Conservation (phyloP, 257 asterid species). For the Sherardia arvensis region DNA sequence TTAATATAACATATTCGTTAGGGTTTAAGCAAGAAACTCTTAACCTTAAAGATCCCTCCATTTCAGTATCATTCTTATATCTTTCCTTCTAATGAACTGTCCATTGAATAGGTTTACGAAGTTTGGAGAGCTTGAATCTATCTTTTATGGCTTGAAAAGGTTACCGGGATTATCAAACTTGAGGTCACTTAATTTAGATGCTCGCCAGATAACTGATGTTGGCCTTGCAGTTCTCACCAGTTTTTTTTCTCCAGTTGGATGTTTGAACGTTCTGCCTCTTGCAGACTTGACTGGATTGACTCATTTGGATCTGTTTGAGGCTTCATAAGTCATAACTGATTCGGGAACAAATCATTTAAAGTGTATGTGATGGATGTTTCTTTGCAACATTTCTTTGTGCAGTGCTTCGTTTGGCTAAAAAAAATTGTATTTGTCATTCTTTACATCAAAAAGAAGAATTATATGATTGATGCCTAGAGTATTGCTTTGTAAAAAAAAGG, state of each 20-base stretch:
- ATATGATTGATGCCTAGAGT: too few relatives aligned
- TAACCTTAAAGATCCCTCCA: too few relatives aligned
- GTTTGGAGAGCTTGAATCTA: constrained; percentile 72
- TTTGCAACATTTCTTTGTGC: too few relatives aligned
- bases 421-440: too few relatives aligned
- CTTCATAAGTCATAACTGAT: constrained; percentile 90
- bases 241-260: constrained; percentile 5
- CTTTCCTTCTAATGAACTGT: too few relatives aligned
- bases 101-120: constrained; percentile 39
- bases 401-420: too few relatives aligned
- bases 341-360: constrained; percentile 64
- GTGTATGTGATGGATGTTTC: constrained; percentile 29
- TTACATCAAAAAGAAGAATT: too few relatives aligned
- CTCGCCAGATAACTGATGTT: constrained; percentile 81
- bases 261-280: neutral
- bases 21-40: too few relatives aligned
- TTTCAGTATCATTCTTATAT: too few relatives aligned
- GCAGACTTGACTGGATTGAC: constrained; percentile 88
- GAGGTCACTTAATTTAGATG: constrained; percentile 80
- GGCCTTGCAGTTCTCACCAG: constrained; percentile 96
- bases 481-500: too few relatives aligned
- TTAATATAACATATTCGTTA: too few relatives aligned
- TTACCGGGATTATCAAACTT: constrained; percentile 72
- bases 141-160: constrained; percentile 83
- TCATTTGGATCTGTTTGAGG: constrained; percentile 97